These are phyloP conservation scores for Niveomyces coronatus DNA, from an alignment of 2,329 filamentous ascomycete genomes.

Conservation along the genomic window DNA sequence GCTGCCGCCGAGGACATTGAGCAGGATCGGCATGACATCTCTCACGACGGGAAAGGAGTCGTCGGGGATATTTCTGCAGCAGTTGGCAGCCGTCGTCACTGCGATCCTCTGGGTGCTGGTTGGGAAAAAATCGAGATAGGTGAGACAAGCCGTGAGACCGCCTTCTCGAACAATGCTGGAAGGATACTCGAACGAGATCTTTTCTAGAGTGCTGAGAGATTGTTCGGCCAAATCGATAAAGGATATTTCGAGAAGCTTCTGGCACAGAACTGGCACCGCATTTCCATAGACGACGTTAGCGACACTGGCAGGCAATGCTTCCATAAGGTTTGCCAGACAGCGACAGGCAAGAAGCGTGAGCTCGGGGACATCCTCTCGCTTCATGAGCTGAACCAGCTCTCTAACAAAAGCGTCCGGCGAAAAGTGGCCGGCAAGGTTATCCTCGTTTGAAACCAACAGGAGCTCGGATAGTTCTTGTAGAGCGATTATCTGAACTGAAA, in stretches of 20 bases:
- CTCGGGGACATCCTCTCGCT: conserved; percentile 88
- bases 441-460: conserved; percentile 87
- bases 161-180: conserved; percentile 92
- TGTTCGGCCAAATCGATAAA: conserved; percentile 98
- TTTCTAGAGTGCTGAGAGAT: conserved; percentile 89
- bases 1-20: conserved; percentile 81
- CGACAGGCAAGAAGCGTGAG: conserved; percentile 96
- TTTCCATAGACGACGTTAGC: conserved; percentile 97
- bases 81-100: conserved; percentile 95
- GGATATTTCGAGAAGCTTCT: conserved; percentile 89
- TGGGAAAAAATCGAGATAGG: conserved; percentile 93
- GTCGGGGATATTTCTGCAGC: conserved; percentile 90
- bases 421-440: conserved; percentile 91
- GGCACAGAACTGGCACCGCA: conserved; percentile 86
- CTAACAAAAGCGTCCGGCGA: conserved; percentile 91
- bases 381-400: conserved; percentile 86
- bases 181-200: conserved; percentile 94
- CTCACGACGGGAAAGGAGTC: conserved; percentile 86
- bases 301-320: conserved; percentile 83
- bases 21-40: conserved; percentile 92
- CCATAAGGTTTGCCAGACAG: conserved; percentile 95
- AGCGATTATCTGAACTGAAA: conserved; percentile 84
- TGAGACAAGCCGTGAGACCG: conserved; percentile 88
- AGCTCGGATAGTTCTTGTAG: conserved; percentile 90
- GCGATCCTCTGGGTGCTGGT: conserved; percentile 95